These are phyloP conservation scores for Nakaseomyces delphensis DNA, from an alignment of 1,139 yeast species.

Conservation along the genomic window DNA sequence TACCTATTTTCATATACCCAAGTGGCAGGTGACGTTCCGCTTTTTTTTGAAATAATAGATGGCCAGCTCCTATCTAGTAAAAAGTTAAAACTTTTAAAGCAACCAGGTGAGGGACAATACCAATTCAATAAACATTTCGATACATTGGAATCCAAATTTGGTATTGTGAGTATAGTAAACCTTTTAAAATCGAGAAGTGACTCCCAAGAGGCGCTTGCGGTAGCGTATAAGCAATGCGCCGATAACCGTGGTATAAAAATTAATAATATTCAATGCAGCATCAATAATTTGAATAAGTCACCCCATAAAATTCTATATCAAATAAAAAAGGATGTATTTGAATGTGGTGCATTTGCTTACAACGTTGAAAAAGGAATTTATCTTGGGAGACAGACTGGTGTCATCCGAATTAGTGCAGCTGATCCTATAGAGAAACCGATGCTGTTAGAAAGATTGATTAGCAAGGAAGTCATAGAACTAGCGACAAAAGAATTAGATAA, in stretches of 20 bases:
- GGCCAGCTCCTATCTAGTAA: constrained; percentile 44
- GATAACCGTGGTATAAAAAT: constrained; percentile 26
- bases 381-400: constrained; percentile 62
- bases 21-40: constrained; percentile 60
- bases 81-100: constrained; percentile 46
- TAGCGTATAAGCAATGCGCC: constrained; percentile 31
- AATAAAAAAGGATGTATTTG: constrained; percentile 43
- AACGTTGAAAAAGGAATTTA: constrained; percentile 41
- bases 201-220: constrained; percentile 36
- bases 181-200: constrained; percentile 36
- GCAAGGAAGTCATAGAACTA: constrained; percentile 52
- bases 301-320: constrained; percentile 33
- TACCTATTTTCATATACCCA: constrained; percentile 52
- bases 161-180: constrained; percentile 55
- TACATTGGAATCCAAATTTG: constrained; percentile 46
- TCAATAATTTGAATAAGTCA: constrained; percentile 33
- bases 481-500: constrained; percentile 48
- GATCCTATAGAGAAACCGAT: constrained; percentile 60
- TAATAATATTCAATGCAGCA: constrained; percentile 31
- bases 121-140: constrained; percentile 62
- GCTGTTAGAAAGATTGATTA: constrained; percentile 47
- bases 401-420: constrained; percentile 55
- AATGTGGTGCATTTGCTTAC: constrained; percentile 58
- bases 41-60: constrained; percentile 49
- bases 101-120: constrained; percentile 55